A percentile compares a stretch with the other conserved stretches of the same genome.
These are phyloP conservation scores for Fragaria ananassa DNA, from an alignment of 306 rosid species.

Conservation along the genomic window DNA sequence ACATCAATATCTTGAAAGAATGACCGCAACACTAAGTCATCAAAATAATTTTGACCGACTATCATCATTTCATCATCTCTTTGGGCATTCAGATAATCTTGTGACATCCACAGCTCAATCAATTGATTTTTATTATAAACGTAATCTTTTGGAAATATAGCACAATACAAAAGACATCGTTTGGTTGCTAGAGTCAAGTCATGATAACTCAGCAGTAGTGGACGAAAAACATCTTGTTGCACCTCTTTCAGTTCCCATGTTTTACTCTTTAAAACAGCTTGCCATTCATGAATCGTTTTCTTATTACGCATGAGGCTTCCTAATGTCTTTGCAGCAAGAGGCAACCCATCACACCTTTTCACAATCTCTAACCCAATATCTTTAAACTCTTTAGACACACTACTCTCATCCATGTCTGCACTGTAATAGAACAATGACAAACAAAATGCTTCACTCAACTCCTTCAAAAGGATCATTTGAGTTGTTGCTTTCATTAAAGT, in stretches of 20 bases:
- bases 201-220: no score
- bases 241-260: background rate
- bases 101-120: background rate
- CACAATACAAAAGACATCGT: no score
- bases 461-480: background rate
- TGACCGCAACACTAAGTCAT: no score
- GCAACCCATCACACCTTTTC: background rate
- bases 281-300: background rate
- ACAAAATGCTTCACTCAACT: background rate
- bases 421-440: background rate
- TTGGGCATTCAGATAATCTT: no score
- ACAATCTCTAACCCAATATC: background rate
- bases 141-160: no score
- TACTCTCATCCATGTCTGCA: background rate
- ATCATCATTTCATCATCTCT: background rate
- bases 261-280: background rate
- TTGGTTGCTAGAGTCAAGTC: no score
- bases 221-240: no score
- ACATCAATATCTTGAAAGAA: background rate
- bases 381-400: background rate
- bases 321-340: background rate
- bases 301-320: conserved; percentile 2
- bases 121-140: no score
- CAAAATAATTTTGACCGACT: background rate
- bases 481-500: background rate